Percentiles rank a stretch among this genome's conserved stretches.
Conservation (phyloP, 306 rosid genomes). For the Citrullus colocynthis region DNA sequence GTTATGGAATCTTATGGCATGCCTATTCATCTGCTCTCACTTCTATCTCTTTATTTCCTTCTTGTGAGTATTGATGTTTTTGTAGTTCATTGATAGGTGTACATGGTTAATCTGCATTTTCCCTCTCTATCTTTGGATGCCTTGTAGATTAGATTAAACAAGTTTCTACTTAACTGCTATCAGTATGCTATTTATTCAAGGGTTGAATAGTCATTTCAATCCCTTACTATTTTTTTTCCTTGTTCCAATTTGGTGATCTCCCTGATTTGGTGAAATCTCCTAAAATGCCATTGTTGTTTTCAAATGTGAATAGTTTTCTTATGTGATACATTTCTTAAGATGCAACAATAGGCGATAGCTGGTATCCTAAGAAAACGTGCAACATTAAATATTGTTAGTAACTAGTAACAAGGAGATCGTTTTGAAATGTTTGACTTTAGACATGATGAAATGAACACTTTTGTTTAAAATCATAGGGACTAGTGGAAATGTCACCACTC, state of each 20-base stretch:
- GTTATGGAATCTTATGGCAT: neutral
- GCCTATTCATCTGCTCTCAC: neutral
- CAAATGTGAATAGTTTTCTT: neutral
- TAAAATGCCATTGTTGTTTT: neutral
- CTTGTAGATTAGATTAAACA: no score
- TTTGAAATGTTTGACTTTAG: neutral
- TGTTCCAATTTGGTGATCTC: neutral
- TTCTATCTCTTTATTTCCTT: neutral
- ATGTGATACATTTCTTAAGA: neutral
- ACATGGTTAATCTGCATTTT: neutral
- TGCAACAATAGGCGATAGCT: neutral
- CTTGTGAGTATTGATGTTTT: neutral
- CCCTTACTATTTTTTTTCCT: neutral
- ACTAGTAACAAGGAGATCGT: neutral
- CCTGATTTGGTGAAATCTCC: neutral
- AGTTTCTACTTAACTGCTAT: no score
- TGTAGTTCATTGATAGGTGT: neutral
- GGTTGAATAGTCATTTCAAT: neutral
- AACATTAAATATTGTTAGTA: neutral
- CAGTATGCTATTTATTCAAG: neutral
- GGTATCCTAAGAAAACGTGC: neutral
- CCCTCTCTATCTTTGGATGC: neutral
- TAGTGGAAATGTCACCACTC: neutral
- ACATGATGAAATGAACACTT: no score
- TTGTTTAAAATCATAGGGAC: neutral